Evolutionary conservation across 371 early-diverging fungal species (phyloP).

Genomic region (Vairimorpha necatrix): DNA sequence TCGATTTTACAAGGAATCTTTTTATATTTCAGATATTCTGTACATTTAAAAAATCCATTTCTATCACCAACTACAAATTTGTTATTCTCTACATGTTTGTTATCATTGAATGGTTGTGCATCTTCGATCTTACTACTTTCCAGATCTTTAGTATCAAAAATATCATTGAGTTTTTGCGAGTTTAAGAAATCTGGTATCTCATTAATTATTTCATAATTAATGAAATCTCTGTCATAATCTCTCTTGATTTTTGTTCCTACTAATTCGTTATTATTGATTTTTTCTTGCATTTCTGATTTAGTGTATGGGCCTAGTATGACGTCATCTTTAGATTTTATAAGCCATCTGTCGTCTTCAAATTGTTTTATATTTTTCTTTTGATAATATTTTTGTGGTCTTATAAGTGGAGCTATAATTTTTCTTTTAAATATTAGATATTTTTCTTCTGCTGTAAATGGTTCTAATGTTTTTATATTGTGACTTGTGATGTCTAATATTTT

Average conservation of each 20-base stretch:
- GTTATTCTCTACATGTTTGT: not conserved
- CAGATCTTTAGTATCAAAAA: slow-evolving; percentile 10
- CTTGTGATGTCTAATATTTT: not conserved
- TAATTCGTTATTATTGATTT: not conserved
- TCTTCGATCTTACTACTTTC: not conserved
- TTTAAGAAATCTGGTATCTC: slow-evolving; percentile 31
- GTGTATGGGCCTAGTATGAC: slow-evolving; percentile 47
- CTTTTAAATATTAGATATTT: slow-evolving; percentile 17
- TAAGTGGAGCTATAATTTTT: slow-evolving; percentile 21
- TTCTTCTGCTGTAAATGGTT: slow-evolving; percentile 29
- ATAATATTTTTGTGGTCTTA: slow-evolving; percentile 17
- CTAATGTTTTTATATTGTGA: slow-evolving; percentile 5
- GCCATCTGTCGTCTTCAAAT: slow-evolving; percentile 34
- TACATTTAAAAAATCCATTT: slow-evolving; percentile 3
- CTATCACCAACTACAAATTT: not conserved
- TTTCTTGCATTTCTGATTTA: slow-evolving; percentile 32
- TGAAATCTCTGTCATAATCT: slow-evolving; percentile 54
- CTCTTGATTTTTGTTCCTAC: slow-evolving; percentile 28
- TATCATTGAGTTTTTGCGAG: slow-evolving; percentile 22
- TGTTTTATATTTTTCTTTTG: slow-evolving; percentile 20
- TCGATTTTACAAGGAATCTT: slow-evolving; percentile 20
- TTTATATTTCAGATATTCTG: slow-evolving; percentile 28
- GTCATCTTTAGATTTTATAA: slow-evolving; percentile 12
- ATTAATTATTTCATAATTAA: slow-evolving; percentile 32
- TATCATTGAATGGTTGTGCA: not conserved